Evolutionary conservation across 2,329 filamentous ascomycete species (phyloP).

Genomic region (Periglandula ipomoeae): DNA sequence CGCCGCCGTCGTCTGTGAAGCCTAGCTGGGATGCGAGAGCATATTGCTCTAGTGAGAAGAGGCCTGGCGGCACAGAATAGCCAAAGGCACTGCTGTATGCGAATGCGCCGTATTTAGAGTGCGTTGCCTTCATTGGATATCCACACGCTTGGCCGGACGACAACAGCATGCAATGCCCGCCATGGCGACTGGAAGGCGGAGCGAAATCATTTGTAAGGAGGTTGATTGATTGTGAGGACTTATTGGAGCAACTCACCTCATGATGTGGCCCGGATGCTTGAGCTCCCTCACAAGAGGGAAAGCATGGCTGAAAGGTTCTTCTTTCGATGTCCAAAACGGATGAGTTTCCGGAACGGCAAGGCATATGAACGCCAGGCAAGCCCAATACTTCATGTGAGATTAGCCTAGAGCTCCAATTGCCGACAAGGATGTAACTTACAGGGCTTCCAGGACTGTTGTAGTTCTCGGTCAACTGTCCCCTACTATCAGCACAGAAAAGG

Average conservation of each 20-base stretch:
- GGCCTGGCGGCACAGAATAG: constrained; percentile 68
- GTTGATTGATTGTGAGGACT: background rate
- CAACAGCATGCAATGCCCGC: constrained; percentile 63
- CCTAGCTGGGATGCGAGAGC: constrained; percentile 51
- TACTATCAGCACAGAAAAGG: too few relatives aligned
- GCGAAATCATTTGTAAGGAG: too few relatives aligned
- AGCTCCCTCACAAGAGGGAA: constrained; percentile 54
- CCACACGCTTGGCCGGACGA: constrained; percentile 60
- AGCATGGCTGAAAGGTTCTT: constrained; percentile 43
- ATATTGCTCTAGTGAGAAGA: constrained; percentile 49
- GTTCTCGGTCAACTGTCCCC: constrained; percentile 59
- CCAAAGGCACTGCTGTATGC: constrained; percentile 69
- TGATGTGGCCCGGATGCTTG: constrained; percentile 63
- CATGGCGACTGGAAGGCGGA: constrained; percentile 44
- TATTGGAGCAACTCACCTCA: constrained; percentile 34
- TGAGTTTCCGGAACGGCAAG: too few relatives aligned
- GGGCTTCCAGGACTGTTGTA: constrained; percentile 69
- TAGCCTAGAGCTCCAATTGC: too few relatives aligned
- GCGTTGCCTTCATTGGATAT: constrained; percentile 72
- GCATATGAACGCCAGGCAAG: constrained; percentile 67
- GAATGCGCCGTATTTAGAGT: constrained; percentile 74
- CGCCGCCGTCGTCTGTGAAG: constrained; percentile 49
- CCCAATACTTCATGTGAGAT: constrained; percentile 71
- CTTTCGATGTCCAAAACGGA: too few relatives aligned
- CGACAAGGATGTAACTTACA: constrained; percentile 24